Percentiles rank a stretch among this genome's conserved stretches.
Evolutionary conservation across 805 yeast genomes (phyloP).

Genomic region (Debaryomyces hansenii): DNA sequence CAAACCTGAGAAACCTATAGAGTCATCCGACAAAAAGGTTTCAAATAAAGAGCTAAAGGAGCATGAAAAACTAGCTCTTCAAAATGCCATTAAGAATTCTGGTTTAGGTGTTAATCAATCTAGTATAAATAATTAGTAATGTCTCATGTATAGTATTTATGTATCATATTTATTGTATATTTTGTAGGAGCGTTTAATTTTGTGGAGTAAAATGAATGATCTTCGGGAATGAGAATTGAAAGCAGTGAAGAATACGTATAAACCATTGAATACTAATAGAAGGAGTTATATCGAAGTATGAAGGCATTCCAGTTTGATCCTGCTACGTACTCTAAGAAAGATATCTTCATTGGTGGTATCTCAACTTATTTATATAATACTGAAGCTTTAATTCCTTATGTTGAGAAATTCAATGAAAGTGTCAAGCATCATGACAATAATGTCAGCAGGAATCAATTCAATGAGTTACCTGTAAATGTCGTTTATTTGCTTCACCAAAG

Average conservation of each 20-base stretch:
- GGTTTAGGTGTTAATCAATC: not conserved
- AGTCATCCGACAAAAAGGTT: not conserved
- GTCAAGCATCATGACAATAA: constrained; percentile 3
- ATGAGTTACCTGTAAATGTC: constrained; percentile 36
- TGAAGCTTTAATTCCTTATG: constrained; percentile 24
- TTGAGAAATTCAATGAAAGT: constrained; percentile 15
- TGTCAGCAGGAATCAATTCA: constrained; percentile 2
- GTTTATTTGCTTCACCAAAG: constrained; percentile 51
- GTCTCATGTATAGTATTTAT: too few relatives aligned
- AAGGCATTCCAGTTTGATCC: constrained; percentile 16
- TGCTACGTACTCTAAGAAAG: constrained; percentile 8
- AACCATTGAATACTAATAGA: too few relatives aligned
- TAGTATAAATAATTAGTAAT: too few relatives aligned
- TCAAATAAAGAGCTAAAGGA: constrained; percentile 12
- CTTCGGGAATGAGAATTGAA: not conserved
- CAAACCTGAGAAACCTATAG: not conserved
- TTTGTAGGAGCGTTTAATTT: not conserved
- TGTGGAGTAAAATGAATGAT: not conserved
- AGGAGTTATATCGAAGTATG: constrained; percentile 7
- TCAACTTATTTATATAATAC: constrained; percentile 44
- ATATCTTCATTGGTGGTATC: constrained; percentile 45
- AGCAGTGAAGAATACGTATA: too few relatives aligned
- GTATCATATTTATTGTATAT: too few relatives aligned
- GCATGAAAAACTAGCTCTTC: constrained; percentile 18
- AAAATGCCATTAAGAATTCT: constrained; percentile 17